Evolutionary conservation across 2,329 filamentous ascomycete species (phyloP).

Genomic region (Myotisia sp.): DNA sequence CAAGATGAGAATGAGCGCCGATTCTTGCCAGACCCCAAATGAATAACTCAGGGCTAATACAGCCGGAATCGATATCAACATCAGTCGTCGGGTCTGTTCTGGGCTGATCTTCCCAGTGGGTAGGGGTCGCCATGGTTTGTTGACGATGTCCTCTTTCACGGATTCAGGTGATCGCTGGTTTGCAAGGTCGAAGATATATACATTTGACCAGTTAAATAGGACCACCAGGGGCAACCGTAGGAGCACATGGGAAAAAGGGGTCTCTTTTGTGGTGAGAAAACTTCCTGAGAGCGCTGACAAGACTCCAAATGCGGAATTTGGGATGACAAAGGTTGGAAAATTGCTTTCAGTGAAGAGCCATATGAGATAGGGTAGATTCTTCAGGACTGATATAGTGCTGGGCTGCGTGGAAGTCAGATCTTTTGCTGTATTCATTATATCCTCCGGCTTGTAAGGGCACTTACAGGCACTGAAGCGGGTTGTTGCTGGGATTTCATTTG

Average conservation of each 20-base stretch:
- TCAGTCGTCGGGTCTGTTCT: not conserved
- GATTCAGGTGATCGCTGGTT: not conserved
- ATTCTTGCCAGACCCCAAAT: not conserved
- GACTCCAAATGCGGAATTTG: not conserved
- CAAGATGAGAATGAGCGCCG: not conserved
- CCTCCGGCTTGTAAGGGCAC: too few relatives aligned
- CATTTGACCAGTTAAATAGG: not conserved
- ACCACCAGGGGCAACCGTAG: not conserved
- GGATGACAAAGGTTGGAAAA: not conserved
- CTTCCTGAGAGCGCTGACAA: not conserved
- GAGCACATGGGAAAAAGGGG: not conserved
- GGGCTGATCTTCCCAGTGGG: not conserved
- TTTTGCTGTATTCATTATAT: too few relatives aligned
- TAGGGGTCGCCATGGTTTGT: not conserved
- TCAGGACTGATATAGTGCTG: too few relatives aligned
- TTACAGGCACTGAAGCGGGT: too few relatives aligned
- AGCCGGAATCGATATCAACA: not conserved
- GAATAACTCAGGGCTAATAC: not conserved
- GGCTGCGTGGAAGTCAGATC: too few relatives aligned
- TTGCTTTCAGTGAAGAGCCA: not conserved
- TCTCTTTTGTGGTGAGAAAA: not conserved
- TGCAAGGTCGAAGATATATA: not conserved
- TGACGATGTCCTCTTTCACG: not conserved
- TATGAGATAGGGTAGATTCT: too few relatives aligned
- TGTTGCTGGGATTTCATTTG: too few relatives aligned